These are phyloP conservation scores for Cucurbita ficifolia DNA, from an alignment of 306 rosid genomes.

Conservation along the genomic window DNA sequence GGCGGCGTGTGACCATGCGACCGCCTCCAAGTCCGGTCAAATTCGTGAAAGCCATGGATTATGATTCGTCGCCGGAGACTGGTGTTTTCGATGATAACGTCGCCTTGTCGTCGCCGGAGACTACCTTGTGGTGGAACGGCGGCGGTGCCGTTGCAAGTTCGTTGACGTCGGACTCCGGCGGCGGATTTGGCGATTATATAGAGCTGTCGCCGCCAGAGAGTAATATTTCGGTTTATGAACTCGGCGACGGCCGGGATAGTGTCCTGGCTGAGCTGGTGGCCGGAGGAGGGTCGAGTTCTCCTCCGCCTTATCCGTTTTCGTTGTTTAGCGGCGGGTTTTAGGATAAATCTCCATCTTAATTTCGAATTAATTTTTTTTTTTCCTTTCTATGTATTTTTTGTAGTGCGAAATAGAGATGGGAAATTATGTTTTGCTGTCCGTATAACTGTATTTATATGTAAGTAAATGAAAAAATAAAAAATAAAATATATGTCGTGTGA, in stretches of 20 bases:
- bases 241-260: conserved; percentile 14
- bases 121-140: conserved; percentile 21
- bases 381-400: background rate
- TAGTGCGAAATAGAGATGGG: background rate
- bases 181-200: background rate
- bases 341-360: background rate
- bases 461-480: background rate
- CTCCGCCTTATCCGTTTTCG: conserved; percentile 90
- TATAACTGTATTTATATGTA: background rate
- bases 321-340: conserved; percentile 64
- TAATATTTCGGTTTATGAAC: conserved; percentile 1
- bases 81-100: background rate
- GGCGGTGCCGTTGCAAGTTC: conserved; percentile 7
- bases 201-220: conserved; percentile 14
- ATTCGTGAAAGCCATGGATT: background rate
- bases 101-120: background rate
- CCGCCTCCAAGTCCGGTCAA: conserved; percentile 16
- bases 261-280: conserved; percentile 36
- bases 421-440: background rate
- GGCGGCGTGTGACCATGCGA: conserved; percentile 20
- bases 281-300: conserved; percentile 22
- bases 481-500: background rate
- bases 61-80: background rate
- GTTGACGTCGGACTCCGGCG: conserved; percentile 9
- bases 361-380: background rate